Base-by-base conservation (phyloP, 768 basidiomycete genomes). In the Dendrothele bispora region DNA sequence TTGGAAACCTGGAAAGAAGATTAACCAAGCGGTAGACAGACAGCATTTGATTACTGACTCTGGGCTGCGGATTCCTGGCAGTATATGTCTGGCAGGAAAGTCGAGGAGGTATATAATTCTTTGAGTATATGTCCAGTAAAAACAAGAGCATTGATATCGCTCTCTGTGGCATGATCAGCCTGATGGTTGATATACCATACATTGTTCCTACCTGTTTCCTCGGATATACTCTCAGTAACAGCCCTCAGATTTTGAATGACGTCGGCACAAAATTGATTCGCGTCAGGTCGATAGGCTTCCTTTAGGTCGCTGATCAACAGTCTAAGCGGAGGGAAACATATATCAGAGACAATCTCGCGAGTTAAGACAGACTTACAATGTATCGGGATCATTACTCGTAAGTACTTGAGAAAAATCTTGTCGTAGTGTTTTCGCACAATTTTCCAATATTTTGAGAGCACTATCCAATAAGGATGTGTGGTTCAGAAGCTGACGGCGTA, bases 401-500 rank as follows among this genome's bases (percentile, higher is more conserved):
- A 77, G 73, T 12, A 77, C 65, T 43, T 66, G 67, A 2, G 64
- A 54, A 29, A 90, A 66, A 61, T 93, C 89, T 17, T 74, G 68
- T 49, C 83, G 79, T 37, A 91, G 67, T 11, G 70, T 66, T 36
- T 68, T 58, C 12, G 85, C 83, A 54, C 79, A 79, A 26, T 67
- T 71, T 52, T 93, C 90, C 10, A 91, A 66, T 2, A 67, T 71
- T 7, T 61, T 64, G 49, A 92, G 60, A 11, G 86, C 73, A 18
- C 72, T 67, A 48, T 89, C 75, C 22, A 91, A 64, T 35, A 80
- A 62, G 1, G 79, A 71, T 10, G 86, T 85, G 30, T 88, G 79
- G 17, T 83, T 82, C 18, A 74, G 55, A n/a, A 91, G 67, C 51
- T 86, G 86, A 36, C 76, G 77, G 46, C 74, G 80, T 28, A 93